Base-by-base conservation (phyloP, 225 moss, liverwort and hornwort species). In the Bryoerythrophyllum caledonicum region DNA sequence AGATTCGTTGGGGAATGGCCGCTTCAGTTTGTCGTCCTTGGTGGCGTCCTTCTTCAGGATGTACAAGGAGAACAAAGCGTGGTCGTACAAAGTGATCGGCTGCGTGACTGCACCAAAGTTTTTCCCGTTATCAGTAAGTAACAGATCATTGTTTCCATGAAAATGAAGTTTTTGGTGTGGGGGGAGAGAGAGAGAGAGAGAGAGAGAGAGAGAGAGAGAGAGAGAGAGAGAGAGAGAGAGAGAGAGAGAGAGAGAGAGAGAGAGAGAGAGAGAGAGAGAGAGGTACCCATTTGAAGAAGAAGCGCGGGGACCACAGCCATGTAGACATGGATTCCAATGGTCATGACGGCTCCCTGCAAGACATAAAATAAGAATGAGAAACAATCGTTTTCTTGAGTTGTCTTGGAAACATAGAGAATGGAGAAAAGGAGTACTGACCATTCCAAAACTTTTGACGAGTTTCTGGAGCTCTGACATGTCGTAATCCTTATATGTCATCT, bases 251-350 rank as follows among this genome's bases (percentile, higher is more conserved):
- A n/a, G n/a, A n/a, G n/a, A n/a, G n/a, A n/a, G n/a, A n/a, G n/a
- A n/a, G n/a, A n/a, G n/a, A n/a, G n/a, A n/a, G n/a, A n/a, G n/a
- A n/a, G n/a, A n/a, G 24, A 38, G 43, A 68, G 11, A 65, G 49
- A 23, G 54, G 17, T 75, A 93, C 93, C 91, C 83, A 91, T 81
- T 82, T 91, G 94, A 30, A 94, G 63, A 46, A 94, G 69, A 63
- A 94, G 86, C n/a, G 94, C 91, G 43, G 94, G 94, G 60, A 94
- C 91, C 44, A 90, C 94, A 66, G 81, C 82, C 94, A 94, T 85
- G 71, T 94, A 94, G 13, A 86, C 82, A 74, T 94, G 94, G 20
- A 94, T 94, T 55, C 82, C 91, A 41, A 91, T 65, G 24, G 94
- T 91, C 63, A 94, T 68, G 53, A 72, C 88, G 23, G 94, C 90